Base-by-base conservation (phyloP, 805 yeast species). In the Pichia exigua region DNA sequence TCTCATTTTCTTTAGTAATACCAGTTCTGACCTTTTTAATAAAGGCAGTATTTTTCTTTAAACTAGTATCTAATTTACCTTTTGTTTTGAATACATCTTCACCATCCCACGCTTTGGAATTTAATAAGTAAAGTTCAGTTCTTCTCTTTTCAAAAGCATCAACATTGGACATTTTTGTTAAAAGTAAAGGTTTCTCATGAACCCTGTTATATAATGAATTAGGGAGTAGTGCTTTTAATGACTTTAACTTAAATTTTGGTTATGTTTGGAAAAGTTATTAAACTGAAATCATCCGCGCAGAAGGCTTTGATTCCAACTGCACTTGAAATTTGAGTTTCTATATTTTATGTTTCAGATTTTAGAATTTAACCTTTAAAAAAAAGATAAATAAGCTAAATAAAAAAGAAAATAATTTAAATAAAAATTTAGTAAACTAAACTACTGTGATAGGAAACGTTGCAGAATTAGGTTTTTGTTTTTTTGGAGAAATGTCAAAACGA, bases 11-110 rank as follows among this genome's bases (percentile, higher is more conserved):
- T 41, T 73, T 74, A 40, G 71, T 76, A 24, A 89, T 65, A 2
- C 82, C 72, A 2, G 76, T 71, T 56, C 82, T 76, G 48, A 90
- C 62, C 59, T 84, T 85, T 63, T 83, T 85, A 47, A 89, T 82
- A 61, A 87, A 86, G 0, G 89, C 85, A 4, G 88, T 80, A 62
- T 91, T 87, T 64, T 84, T 87, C 71, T 90, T 90, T 57, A 90
- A 71, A 51, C 91, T 84, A 0, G 95, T 72, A 62, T 90, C 96
- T 11, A 82, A 65, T 42, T 63, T 44, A 3, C 26, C 32, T 42
- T 58, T 60, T 42, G 61, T 43, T n/a, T 61, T 60, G 48, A 63
- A 61, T n/a, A 67, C 67, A 18, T 44, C 44, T 20, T 55, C 58
- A 1, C 82, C 85, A 38, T 65, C 63, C 86, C 87, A 81, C 2